Evolutionary conservation across 805 yeast species (phyloP), one percentile per base, ranked within the genome.

Genomic region (Debaryomyces tyrocola): DNA sequence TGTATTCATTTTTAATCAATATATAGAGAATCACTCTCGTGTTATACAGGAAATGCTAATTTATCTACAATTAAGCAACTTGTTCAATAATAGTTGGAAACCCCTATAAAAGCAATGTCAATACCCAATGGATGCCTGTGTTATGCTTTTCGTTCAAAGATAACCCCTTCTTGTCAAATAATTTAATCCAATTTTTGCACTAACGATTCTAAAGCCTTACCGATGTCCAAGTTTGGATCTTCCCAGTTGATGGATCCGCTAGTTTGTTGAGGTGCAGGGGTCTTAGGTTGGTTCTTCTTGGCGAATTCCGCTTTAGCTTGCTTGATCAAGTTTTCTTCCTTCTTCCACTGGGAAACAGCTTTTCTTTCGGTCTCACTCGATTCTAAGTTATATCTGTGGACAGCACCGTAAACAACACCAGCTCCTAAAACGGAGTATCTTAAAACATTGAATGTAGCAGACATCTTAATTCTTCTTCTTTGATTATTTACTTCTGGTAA

Each of bases 281-380:
- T 68, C 48, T 75, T 75, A 33, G 66, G 67, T 44, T 66, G 66
- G 57, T 73, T 63, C 61, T 82, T 71, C 69, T 81, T 85, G 57
- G 89, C 90, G 73, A 79, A 92, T 74, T 88, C 91, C 44, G 85
- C 86, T 77, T 88, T 90, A 57, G 98, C 99, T 70, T 90, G 86
- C 49, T 77, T 82, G 60, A 92, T 87, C 64, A 91, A 80, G 60
- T 85, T 83, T 68, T 82, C 80, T 69, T 88, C 82, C 55, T 80
- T 74, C 52, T 80, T 76, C 69, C 75, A 87, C 48, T 80, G 82
- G 37, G 73, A 74, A 45, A 74, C 73, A 59, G 82, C 87, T 45
- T 76, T 80, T 62, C 79, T 74, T 64, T 78, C 77, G 40, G 67
- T 72, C 50, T 85, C 90, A 46, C 77, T 76, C 20, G 80, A 60